phyloP scores from a whole-genome alignment of 768 basidiomycete genomes.

The Pulveroboletus sp. region DNA sequence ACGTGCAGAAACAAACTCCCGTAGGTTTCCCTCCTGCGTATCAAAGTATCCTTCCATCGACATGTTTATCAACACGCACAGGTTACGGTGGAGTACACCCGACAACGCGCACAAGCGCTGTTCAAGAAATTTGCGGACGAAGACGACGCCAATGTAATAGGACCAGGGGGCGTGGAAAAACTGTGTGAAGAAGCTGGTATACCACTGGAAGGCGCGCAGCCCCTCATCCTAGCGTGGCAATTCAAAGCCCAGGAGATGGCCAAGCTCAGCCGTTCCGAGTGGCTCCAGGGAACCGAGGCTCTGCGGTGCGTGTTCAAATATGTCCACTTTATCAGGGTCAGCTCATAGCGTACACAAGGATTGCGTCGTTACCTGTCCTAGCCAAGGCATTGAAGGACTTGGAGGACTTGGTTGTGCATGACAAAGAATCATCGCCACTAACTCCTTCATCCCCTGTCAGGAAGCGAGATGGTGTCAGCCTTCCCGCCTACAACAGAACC shows the following conservation, averaged over 20 bases:
- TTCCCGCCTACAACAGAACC: constrained; percentile 50
- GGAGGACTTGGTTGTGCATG: constrained; percentile 55
- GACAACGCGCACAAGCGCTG: constrained; percentile 48
- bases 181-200: constrained; percentile 71
- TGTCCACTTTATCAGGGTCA: background rate
- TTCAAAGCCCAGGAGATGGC: constrained; percentile 69
- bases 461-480: constrained; percentile 25
- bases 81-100: constrained; percentile 41
- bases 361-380: constrained; percentile 49
- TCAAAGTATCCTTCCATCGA: background rate
- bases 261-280: constrained; percentile 65
- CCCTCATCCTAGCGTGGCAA: constrained; percentile 77
- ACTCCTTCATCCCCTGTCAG: constrained; percentile 28
- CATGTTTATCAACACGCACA: background rate
- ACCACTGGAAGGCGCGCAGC: constrained; percentile 68
- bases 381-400: constrained; percentile 56
- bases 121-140: constrained; percentile 66
- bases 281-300: constrained; percentile 54
- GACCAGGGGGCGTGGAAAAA: constrained; percentile 68
- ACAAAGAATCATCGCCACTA: constrained; percentile 37
- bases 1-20: constrained; percentile 30
- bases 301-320: constrained; percentile 38
- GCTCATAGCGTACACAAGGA: constrained; percentile 32
- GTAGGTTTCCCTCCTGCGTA: constrained; percentile 18
- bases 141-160: constrained; percentile 49